Evolutionary conservation across 768 basidiomycete genomes (phyloP).

Genomic region (Naematelia encephala): DNA sequence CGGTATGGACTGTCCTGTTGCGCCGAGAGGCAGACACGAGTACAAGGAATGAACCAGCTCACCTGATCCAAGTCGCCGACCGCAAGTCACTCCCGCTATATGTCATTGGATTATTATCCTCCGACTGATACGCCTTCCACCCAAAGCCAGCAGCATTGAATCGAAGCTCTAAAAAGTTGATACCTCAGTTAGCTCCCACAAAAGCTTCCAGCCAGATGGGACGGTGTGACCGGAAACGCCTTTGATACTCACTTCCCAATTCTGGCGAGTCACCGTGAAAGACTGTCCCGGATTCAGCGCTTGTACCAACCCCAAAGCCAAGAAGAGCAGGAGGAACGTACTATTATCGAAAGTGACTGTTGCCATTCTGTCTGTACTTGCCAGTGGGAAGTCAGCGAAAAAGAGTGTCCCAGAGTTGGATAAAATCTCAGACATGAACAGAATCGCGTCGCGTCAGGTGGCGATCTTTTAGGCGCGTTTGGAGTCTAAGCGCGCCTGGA

Average conservation of each 20-base stretch:
- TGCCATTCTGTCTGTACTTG: conserved; percentile 53
- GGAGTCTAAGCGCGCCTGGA: background rate
- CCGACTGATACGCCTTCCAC: conserved; percentile 69
- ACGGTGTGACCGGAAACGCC: no score
- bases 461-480: background rate
- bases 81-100: conserved; percentile 32
- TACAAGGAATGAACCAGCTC: no score
- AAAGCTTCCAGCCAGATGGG: no score
- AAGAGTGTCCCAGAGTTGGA: no score
- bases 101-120: conserved; percentile 58
- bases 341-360: conserved; percentile 78
- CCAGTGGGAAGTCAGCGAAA: no score
- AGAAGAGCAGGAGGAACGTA: background rate
- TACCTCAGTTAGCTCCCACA: no score
- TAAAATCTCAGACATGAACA: background rate
- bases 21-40: no score
- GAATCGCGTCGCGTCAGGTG: background rate
- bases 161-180: conserved; percentile 60
- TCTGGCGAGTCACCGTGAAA: conserved; percentile 71
- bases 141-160: conserved; percentile 86
- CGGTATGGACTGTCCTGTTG: no score
- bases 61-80: conserved; percentile 42
- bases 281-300: conserved; percentile 47
- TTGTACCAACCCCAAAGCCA: background rate
- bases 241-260: conserved; percentile 64